Evolutionary conservation across 2,329 filamentous ascomycete species (phyloP), one percentile per base, ranked within the genome.

Genomic region (Colletotrichum orbiculare): DNA sequence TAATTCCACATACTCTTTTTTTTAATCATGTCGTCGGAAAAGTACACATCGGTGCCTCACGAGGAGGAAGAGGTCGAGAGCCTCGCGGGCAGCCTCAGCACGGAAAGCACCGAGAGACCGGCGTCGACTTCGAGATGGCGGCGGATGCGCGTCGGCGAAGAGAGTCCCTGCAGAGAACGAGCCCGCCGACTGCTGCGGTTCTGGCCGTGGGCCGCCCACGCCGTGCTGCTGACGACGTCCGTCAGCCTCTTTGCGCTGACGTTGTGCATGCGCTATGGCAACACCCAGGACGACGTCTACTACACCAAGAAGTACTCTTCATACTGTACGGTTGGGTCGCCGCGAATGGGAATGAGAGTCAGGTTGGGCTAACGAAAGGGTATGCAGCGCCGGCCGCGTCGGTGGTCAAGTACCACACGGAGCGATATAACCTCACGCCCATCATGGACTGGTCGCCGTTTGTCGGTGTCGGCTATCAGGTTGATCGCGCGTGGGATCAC

Each of bases 401-500:
- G 33, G 78, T 80, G 0, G 80, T 86, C 7, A 75, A 80, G 66
- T 86, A 86, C 69, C 76, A 85, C 67, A 81, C 76, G 4, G 74
- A 82, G 8, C 80, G 82, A 48, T 87, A 82, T 69, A 83, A 85
- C 56, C 70, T 83, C 9, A 80, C 79, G 12, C 79, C 81, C 0
- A 73, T 81, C n/a, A 76, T 80, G 49, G 77, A 81, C 50, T 69
- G 64, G 13, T 81, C 83, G 0, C 78, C 79, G 3, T 89, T 84
- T 69, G 82, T 88, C 43, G 87, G 87, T 8, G 83, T 79, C 43
- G 85, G 86, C 0, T 79, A 82, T 2, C 81, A 85, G 11, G 86
- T 88, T 3, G 87, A 89, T 61, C 78, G 80, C 55, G 84, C 83
- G 6, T 89, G 87, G 87, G 78, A 85, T 53, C 80, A 81, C 15